phyloP scores from a whole-genome alignment of 192 early-diverging fungal species.

The Blastocladiella britannica region DNA sequence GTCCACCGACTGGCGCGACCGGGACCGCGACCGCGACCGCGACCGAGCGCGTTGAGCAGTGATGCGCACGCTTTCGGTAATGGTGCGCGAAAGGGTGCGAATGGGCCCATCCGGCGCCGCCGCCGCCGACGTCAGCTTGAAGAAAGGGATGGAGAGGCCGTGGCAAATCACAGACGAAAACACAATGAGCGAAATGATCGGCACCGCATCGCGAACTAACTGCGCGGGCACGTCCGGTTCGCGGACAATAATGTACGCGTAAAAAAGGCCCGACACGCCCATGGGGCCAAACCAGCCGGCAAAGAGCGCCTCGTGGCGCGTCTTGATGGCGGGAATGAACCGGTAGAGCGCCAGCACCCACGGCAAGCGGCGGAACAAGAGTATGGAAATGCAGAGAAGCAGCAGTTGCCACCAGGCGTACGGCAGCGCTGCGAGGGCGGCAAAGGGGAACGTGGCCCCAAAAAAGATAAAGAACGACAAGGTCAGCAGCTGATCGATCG shows the following conservation, averaged over 20 bases:
- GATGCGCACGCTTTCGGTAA: too few relatives aligned
- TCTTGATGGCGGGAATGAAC: constrained; percentile 45
- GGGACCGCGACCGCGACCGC: too few relatives aligned
- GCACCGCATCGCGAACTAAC: constrained; percentile 7
- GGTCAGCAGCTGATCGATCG: constrained; percentile 71
- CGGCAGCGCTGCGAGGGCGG: constrained; percentile 20
- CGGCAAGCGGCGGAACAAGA: constrained; percentile 54
- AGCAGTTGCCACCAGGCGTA: constrained; percentile 49
- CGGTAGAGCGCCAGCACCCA: constrained; percentile 36
- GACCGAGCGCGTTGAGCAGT: too few relatives aligned
- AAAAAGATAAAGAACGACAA: constrained; percentile 65
- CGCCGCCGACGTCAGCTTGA: constrained; percentile 32
- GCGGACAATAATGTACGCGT: constrained; percentile 11
- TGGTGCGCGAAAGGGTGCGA: background rate
- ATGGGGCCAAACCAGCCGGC: constrained; percentile 87
- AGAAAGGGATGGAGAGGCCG: constrained; percentile 54
- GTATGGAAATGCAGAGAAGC: constrained; percentile 32
- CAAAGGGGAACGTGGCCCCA: constrained; percentile 42
- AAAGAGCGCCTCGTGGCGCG: constrained; percentile 53
- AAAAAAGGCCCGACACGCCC: constrained; percentile 42
- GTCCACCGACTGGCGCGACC: too few relatives aligned
- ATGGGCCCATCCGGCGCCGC: constrained; percentile 2
- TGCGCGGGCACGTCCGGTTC: constrained; percentile 5
- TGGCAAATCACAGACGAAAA: constrained; percentile 65
- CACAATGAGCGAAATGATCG: constrained; percentile 51